Conservation (phyloP, 495 filamentous ascomycete species). For the Cercophora scortea region DNA sequence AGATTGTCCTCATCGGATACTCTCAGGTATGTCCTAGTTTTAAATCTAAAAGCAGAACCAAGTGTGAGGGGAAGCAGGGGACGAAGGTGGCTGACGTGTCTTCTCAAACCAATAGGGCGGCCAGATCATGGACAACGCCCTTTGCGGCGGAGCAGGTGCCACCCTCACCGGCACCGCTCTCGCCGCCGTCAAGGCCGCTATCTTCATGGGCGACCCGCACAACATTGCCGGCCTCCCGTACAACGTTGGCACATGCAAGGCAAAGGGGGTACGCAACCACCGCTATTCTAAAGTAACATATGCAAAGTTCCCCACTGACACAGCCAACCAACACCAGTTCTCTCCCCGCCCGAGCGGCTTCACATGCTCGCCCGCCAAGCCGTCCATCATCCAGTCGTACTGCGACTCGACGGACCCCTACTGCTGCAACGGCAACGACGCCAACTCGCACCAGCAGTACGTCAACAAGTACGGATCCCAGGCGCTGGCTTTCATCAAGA, state of each 20-base stretch:
- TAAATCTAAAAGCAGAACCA: neutral
- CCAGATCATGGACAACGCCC: constrained; percentile 56
- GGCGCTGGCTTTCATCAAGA: constrained; percentile 30
- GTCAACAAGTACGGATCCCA: constrained; percentile 39
- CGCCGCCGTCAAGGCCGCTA: constrained; percentile 42
- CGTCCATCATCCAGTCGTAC: constrained; percentile 51
- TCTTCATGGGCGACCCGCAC: constrained; percentile 57
- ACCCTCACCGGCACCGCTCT: constrained; percentile 41
- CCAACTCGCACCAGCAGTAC: constrained; percentile 52
- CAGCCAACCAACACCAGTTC: constrained; percentile 32
- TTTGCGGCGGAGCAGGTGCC: constrained; percentile 51
- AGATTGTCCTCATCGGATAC: constrained; percentile 56
- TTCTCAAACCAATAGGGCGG: constrained; percentile 35
- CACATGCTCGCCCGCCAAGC: constrained; percentile 41
- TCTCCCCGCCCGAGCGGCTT: constrained; percentile 49
- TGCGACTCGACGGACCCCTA: constrained; percentile 57
- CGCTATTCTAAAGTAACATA: too few relatives aligned
- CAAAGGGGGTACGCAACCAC: constrained; percentile 50
- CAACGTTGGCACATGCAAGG: constrained; percentile 51
- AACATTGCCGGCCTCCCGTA: constrained; percentile 47
- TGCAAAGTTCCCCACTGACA: too few relatives aligned
- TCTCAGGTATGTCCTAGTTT: constrained; percentile 36
- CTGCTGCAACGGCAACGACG: constrained; percentile 57
- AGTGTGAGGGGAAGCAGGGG: neutral
- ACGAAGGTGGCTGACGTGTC: neutral